Percentiles rank a stretch among this genome's conserved stretches.
These are phyloP conservation scores for Lithohypha guttulata DNA, from an alignment of 2,329 filamentous ascomycete species.

Conservation along the genomic window DNA sequence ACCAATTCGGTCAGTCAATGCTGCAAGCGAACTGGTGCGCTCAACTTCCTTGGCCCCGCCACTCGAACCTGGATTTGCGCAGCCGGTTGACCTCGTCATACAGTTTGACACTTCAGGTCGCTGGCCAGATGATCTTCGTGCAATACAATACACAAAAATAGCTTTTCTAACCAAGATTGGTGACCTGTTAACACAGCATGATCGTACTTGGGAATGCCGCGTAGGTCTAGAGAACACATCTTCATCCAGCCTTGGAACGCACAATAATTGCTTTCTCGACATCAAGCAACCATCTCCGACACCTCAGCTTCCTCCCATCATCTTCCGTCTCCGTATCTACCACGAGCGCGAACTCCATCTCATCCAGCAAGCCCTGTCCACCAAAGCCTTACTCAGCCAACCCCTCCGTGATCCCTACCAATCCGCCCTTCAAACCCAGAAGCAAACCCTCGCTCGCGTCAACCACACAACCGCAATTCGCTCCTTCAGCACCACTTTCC, in stretches of 20 bases:
- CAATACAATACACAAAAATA: constrained; percentile 87
- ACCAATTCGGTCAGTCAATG: constrained; percentile 68
- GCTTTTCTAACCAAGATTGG: constrained; percentile 71
- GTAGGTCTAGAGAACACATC: constrained; percentile 70
- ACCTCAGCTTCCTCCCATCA: constrained; percentile 39
- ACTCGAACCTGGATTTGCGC: constrained; percentile 19
- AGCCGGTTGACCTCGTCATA: constrained; percentile 65
- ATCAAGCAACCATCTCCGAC: constrained; percentile 52
- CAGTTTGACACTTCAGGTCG: constrained; percentile 88
- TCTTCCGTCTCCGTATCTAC: constrained; percentile 78
- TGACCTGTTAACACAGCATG: constrained; percentile 55
- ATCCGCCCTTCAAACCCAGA: constrained; percentile 57
- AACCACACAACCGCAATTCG: constrained; percentile 72
- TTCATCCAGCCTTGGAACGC: constrained; percentile 13
- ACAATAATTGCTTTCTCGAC: constrained; percentile 46
- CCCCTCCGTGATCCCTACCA: constrained; percentile 58
- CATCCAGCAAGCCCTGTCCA: constrained; percentile 61
- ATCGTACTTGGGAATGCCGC: constrained; percentile 52
- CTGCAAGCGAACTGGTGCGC: constrained; percentile 61
- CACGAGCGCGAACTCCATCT: constrained; percentile 77
- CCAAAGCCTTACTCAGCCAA: constrained; percentile 62
- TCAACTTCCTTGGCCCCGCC: constrained; percentile 46
- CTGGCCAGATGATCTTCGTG: constrained; percentile 85
- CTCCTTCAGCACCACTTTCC: constrained; percentile 69
- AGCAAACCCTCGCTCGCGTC: constrained; percentile 57